Percentiles rank a stretch among this genome's conserved stretches.
Evolutionary conservation across 805 yeast species (phyloP).

Genomic region (Novakomyces olei): DNA sequence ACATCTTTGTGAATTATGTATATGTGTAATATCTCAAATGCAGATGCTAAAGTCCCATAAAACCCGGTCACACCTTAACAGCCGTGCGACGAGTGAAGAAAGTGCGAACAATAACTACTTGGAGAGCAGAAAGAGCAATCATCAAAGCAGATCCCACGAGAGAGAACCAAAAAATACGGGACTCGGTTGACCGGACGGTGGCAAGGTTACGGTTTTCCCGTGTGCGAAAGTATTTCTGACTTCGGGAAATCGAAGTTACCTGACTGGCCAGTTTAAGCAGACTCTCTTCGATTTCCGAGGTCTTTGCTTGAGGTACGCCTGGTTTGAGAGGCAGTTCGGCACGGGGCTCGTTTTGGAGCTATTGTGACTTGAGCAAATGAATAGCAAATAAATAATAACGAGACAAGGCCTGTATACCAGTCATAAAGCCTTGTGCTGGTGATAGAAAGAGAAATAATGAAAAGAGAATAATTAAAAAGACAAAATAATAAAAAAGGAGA

Average conservation of each 20-base stretch:
- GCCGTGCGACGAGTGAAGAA: conserved; percentile 48
- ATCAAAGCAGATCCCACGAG: conserved; percentile 46
- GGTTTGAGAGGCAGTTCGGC: conserved; percentile 34
- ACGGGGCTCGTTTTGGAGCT: conserved; percentile 23
- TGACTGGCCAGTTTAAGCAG: conserved; percentile 13
- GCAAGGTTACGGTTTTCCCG: conserved; percentile 82
- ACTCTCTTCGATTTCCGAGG: conserved; percentile 8
- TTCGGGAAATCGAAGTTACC: conserved; percentile 14
- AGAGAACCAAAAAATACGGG: conserved; percentile 57
- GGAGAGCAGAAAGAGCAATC: conserved; percentile 55
- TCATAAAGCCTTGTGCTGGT: too few species aligned
- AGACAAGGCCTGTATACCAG: too few species aligned
- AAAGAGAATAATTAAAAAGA: too few species aligned
- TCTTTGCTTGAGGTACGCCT: conserved; percentile 5
- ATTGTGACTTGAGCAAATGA: conserved; percentile 2
- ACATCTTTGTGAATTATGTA: too few species aligned
- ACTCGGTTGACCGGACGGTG: conserved; percentile 60
- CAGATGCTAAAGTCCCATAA: too few species aligned
- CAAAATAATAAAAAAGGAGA: conserved; percentile 5
- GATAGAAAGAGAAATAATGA: too few species aligned
- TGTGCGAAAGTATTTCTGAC: conserved; percentile 59
- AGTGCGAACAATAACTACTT: conserved; percentile 62
- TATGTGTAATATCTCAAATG: too few species aligned
- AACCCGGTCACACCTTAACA: too few species aligned
- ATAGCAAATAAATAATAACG: too few species aligned